Evolutionary conservation across 2,329 filamentous ascomycete species (phyloP).

Genomic region (Epicoccum sorghinum): DNA sequence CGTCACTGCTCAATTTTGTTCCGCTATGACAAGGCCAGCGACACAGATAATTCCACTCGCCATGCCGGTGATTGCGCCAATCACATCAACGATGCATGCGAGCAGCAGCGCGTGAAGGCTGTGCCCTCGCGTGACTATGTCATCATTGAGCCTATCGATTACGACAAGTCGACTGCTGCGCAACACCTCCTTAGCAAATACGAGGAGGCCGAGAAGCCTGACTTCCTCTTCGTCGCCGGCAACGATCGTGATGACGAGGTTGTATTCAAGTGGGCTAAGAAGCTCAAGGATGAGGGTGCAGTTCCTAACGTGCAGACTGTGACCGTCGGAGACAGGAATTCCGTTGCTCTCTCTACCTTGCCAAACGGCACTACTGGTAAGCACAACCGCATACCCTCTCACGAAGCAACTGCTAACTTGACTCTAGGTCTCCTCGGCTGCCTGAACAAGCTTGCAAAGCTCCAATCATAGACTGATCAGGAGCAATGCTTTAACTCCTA

Average conservation of each 20-base stretch:
- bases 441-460: constrained; percentile 38
- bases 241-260: constrained; percentile 93
- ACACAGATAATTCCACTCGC: constrained; percentile 74
- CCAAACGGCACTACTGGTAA: constrained; percentile 91
- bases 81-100: constrained; percentile 93
- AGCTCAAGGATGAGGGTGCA: constrained; percentile 61
- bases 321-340: constrained; percentile 84
- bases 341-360: constrained; percentile 81
- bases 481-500: neutral
- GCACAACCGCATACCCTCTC: constrained; percentile 36
- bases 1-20: constrained; percentile 91
- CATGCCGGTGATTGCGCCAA: constrained; percentile 89
- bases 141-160: constrained; percentile 82
- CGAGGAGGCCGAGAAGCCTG: constrained; percentile 52
- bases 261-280: constrained; percentile 93
- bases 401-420: constrained; percentile 13
- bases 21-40: constrained; percentile 83
- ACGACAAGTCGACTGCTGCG: constrained; percentile 86
- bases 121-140: constrained; percentile 80
- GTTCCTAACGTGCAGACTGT: constrained; percentile 76
- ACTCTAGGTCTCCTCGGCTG: constrained; percentile 34
- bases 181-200: constrained; percentile 69
- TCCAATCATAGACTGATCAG: constrained; percentile 12
- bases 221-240: constrained; percentile 88
- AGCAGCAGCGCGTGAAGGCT: constrained; percentile 81